Conservation (phyloP, 805 yeast genomes). For the Teunomyces stri region DNA sequence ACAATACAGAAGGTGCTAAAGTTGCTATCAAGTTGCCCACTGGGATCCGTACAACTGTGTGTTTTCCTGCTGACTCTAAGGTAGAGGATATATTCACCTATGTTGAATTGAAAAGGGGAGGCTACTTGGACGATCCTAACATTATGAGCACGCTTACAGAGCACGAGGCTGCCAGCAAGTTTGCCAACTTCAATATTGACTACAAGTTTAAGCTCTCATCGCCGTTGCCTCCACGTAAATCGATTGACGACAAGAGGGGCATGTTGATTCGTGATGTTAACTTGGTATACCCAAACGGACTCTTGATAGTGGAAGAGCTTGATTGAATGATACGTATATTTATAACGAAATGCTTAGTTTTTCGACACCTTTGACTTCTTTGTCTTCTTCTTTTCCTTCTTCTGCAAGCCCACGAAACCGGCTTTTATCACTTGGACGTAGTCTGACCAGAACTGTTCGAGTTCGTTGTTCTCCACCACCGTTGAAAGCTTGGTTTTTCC, state of each 20-base stretch:
- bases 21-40: slow-evolving; percentile 66
- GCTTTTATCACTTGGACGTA: slow-evolving; percentile 67
- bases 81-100: slow-evolving; percentile 34
- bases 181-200: slow-evolving; percentile 21
- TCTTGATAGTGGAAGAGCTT: slow-evolving; percentile 58
- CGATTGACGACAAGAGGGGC: slow-evolving; percentile 35
- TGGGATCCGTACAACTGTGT: slow-evolving; percentile 53
- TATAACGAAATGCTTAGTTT: slow-evolving; percentile 6
- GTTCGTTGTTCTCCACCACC: slow-evolving; percentile 55
- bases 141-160: slow-evolving; percentile 17
- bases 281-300: slow-evolving; percentile 41
- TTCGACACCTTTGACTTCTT: slow-evolving; percentile 46
- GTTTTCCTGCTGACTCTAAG: slow-evolving; percentile 28
- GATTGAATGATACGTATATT: background rate
- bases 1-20: slow-evolving; percentile 40
- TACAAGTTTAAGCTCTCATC: slow-evolving; percentile 33
- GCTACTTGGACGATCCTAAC: slow-evolving; percentile 32
- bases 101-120: slow-evolving; percentile 37
- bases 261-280: slow-evolving; percentile 61
- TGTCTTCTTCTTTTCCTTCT: slow-evolving; percentile 77
- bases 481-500: slow-evolving; percentile 67
- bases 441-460: slow-evolving; percentile 75
- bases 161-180: slow-evolving; percentile 21
- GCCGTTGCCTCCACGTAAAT: slow-evolving; percentile 38
- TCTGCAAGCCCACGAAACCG: slow-evolving; percentile 73